A percentile compares a stretch with the other conserved stretches of the same genome.
Evolutionary conservation across 1,139 yeast genomes (phyloP).

Genomic region (Candida tunisiensis): DNA sequence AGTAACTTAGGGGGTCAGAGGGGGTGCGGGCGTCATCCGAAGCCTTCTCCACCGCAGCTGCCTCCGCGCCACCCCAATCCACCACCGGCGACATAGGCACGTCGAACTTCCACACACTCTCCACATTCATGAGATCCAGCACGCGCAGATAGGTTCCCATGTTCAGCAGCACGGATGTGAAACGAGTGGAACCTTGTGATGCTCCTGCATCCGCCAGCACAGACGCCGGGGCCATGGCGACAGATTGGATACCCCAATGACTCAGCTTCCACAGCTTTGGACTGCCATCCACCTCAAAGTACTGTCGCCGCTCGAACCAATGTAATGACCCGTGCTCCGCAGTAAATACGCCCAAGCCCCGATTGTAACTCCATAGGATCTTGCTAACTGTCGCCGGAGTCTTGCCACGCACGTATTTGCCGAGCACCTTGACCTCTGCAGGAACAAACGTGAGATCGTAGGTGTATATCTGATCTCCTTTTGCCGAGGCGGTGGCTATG

Average conservation of each 20-base stretch:
- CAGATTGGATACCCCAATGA: constrained; percentile 11
- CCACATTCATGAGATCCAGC: too few relatives aligned
- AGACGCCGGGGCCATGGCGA: constrained; percentile 4
- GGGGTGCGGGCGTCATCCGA: constrained; percentile 1
- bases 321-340: constrained; percentile 44
- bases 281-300: too few relatives aligned
- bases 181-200: too few relatives aligned
- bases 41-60: constrained; percentile 1
- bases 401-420: constrained; percentile 47
- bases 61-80: background rate
- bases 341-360: constrained; percentile 39
- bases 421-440: constrained; percentile 34
- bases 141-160: too few relatives aligned
- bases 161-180: too few relatives aligned
- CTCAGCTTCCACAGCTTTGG: constrained; percentile 14
- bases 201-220: too few relatives aligned
- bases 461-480: constrained; percentile 48
- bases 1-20: constrained; percentile 37
- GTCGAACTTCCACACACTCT: constrained; percentile 2
- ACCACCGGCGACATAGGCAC: background rate
- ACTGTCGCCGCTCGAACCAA: constrained; percentile 27
- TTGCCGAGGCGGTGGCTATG: constrained; percentile 34
- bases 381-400: constrained; percentile 39
- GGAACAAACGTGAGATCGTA: constrained; percentile 49
- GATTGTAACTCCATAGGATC: constrained; percentile 33